Conservation (phyloP, 371 early-diverging fungal genomes). For the Circinella minor region DNA sequence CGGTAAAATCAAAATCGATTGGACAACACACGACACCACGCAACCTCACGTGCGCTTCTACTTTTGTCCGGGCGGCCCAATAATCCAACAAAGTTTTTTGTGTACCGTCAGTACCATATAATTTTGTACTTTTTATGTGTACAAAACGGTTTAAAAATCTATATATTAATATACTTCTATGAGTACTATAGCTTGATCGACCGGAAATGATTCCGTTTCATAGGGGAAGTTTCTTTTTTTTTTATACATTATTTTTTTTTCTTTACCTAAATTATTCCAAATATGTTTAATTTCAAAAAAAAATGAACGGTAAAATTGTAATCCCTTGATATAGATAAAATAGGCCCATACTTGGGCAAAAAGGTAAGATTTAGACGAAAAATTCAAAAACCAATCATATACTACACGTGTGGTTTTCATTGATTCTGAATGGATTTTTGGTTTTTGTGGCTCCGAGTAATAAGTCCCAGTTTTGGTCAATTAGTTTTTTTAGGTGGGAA, state of each 20-base stretch:
- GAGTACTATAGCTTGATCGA: neutral
- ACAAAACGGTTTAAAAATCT: neutral
- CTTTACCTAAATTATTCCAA: neutral
- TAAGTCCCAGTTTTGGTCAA: neutral
- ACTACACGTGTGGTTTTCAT: constrained; percentile 17
- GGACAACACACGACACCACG: constrained; percentile 19
- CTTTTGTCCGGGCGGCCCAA: constrained; percentile 4
- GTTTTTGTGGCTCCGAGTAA: constrained; percentile 13
- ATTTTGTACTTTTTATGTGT: too few species aligned
- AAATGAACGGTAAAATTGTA: neutral
- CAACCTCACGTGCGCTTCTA: constrained; percentile 16
- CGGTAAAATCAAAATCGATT: neutral
- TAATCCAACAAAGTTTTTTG: neutral
- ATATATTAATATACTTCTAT: neutral
- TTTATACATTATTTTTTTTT: too few species aligned
- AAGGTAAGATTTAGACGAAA: constrained; percentile 11
- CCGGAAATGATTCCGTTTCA: neutral
- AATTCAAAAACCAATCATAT: constrained; percentile 18
- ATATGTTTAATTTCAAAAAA: neutral
- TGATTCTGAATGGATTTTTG: constrained; percentile 8
- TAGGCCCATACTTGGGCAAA: neutral
- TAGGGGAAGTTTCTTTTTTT: too few species aligned
- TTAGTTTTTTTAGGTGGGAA: too few species aligned
- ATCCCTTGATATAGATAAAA: constrained; percentile 14
- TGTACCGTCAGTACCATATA: constrained; percentile 9